Evolutionary conservation across 2,329 filamentous ascomycete genomes (phyloP).

Genomic region (Dactylellina leptospora): DNA sequence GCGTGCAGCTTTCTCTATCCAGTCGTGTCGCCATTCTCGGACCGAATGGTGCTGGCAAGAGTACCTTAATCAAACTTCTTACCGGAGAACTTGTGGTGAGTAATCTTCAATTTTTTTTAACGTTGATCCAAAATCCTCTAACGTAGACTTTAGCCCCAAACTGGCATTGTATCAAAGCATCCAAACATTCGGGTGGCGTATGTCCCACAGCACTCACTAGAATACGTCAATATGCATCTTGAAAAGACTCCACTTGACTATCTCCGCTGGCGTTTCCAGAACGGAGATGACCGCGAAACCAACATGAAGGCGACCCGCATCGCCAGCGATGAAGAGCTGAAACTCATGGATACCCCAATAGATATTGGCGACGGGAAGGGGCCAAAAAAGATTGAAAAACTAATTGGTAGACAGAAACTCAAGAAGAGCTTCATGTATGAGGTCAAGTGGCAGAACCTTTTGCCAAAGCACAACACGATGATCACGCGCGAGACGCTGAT

Average conservation of each 20-base stretch:
- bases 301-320: constrained; percentile 96
- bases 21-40: constrained; percentile 96
- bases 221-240: constrained; percentile 99
- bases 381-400: constrained; percentile 77
- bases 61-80: constrained; percentile 94
- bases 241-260: constrained; percentile 99
- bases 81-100: constrained; percentile 80
- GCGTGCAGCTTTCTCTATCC: constrained; percentile 85
- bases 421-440: constrained; percentile 99
- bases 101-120: constrained; percentile 1
- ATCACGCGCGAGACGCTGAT: constrained; percentile 90
- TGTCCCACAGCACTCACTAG: constrained; percentile 98
- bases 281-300: constrained; percentile 96
- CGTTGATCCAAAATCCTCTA: background rate
- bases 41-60: constrained; percentile 97
- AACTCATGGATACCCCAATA: constrained; percentile 89
- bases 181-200: constrained; percentile 98
- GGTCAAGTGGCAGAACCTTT: constrained; percentile 83
- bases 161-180: constrained; percentile 94
- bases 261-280: constrained; percentile 96
- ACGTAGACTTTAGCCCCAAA: constrained; percentile 66
- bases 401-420: constrained; percentile 97
- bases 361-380: constrained; percentile 85
- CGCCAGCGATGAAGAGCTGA: constrained; percentile 82
- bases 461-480: constrained; percentile 92